Conservation (phyloP, 805 yeast genomes). For the Kluyveromyces nonfermentans region DNA sequence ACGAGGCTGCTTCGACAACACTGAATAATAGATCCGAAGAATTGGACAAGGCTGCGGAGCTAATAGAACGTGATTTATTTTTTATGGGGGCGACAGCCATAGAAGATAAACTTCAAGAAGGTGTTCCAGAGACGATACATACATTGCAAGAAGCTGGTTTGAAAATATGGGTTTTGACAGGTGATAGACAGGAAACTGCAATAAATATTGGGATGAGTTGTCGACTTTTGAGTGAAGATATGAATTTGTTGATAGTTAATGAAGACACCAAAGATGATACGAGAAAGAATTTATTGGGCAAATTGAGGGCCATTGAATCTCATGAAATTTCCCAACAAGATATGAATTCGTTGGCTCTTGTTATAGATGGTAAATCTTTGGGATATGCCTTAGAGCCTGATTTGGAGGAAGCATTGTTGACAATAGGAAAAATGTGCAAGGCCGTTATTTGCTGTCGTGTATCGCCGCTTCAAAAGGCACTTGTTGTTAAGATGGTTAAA, state of each 20-base stretch:
- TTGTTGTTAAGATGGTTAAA: conserved; percentile 91
- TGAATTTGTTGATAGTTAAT: conserved; percentile 84
- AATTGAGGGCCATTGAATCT: conserved; percentile 61
- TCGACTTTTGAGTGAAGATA: conserved; percentile 85
- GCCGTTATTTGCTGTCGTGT: conserved; percentile 98
- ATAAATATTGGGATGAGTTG: conserved; percentile 98
- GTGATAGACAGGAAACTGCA: conserved; percentile 98
- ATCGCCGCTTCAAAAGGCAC: conserved; percentile 92
- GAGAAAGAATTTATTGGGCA: conserved; percentile 57
- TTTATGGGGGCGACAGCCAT: conserved; percentile 96
- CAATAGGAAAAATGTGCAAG: conserved; percentile 77
- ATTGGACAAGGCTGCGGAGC: conserved; percentile 82
- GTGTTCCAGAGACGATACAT: conserved; percentile 96
- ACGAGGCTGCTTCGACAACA: conserved; percentile 75
- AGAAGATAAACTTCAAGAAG: conserved; percentile 95
- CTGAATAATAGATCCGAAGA: conserved; percentile 63
- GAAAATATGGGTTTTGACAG: conserved; percentile 95
- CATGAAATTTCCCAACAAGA: conserved; percentile 61
- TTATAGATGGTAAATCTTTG: conserved; percentile 90
- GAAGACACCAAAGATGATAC: conserved; percentile 81
- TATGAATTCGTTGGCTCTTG: conserved; percentile 69
- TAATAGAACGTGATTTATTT: conserved; percentile 70
- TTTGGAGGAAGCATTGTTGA: conserved; percentile 67
- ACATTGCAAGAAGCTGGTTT: conserved; percentile 95
- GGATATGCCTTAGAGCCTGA: conserved; percentile 77